Conservation (phyloP, 176 grass and related monocot species). For the Avena sativa region DNA sequence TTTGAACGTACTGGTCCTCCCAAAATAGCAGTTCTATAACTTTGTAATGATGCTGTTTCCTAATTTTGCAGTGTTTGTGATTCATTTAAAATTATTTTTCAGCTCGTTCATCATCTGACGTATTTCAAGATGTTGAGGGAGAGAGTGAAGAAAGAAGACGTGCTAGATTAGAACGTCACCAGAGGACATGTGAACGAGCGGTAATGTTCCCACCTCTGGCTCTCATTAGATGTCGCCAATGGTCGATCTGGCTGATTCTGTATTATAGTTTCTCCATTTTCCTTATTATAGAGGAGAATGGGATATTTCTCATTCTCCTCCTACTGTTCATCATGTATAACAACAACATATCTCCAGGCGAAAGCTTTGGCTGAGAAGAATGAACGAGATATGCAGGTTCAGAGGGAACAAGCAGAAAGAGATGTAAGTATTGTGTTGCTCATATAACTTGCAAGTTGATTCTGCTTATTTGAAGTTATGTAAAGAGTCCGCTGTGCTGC, state of each 20-base stretch:
- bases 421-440: constrained; percentile 54
- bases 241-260: neutral
- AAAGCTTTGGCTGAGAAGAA: constrained; percentile 89
- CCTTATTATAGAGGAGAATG: constrained; percentile 12
- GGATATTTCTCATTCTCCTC: neutral
- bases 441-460: constrained; percentile 3
- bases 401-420: constrained; percentile 77
- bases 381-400: constrained; percentile 77
- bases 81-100: constrained; percentile 21
- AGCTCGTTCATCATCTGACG: constrained; percentile 82
- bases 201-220: constrained; percentile 45
- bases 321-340: constrained; percentile 22
- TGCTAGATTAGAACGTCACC: constrained; percentile 83
- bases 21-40: constrained; percentile 9
- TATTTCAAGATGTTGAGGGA: constrained; percentile 91
- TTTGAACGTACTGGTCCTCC: constrained; percentile 65
- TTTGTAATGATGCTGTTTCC: neutral
- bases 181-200: constrained; percentile 75
- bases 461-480: constrained; percentile 21
- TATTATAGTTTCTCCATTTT: constrained; percentile 4
- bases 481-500: constrained; percentile 4
- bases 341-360: constrained; percentile 46
- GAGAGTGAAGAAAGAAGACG: constrained; percentile 92
- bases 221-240: neutral
- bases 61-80: constrained; percentile 6